Evolutionary conservation across 2,329 filamentous ascomycete species (phyloP), one percentile per base, ranked within the genome.

Genomic region (Colletotrichum lentis): DNA sequence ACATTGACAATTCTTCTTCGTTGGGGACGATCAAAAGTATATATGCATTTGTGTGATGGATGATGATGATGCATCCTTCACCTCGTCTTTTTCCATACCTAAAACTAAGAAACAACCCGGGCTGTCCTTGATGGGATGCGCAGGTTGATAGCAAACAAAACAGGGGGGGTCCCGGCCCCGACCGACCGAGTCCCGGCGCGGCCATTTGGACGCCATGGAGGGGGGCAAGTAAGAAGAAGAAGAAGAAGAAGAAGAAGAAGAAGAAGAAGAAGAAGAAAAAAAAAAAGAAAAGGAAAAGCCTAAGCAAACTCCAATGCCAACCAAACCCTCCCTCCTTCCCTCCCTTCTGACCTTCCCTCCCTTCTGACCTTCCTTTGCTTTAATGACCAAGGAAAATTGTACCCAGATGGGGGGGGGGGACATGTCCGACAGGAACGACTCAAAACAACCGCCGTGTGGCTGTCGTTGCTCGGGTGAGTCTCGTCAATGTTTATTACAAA

Each of bases 301-400:
- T 7, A 59, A 50, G 57, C 57, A 66, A 54, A 55, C 57, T 49
- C 63, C 57, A 3, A 4, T 58, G 49, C 49, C 27, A 20, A 31
- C 27, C 24, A 24, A 24, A 24, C 24, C 24, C 24, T n/a, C n/a
- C n/a, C n/a, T n/a, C n/a, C n/a, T 35, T 12, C 47, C 27, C 27
- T 31, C 27, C 27, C 7, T 31, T 31, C 49, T 44, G 31, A 22
- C 39, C 16, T 35, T 12, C 47, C 27, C 27, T 31, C 27, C 27
- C 7, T 31, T 31, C 49, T 44, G 31, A 22, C 39, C 16, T 43
- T 12, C 55, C 63, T 24, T 54, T 52, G 24, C 49, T 54, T 61
- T 22, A 22, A 62, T 62, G 18, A 66, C 56, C 47, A 54, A 62
- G 39, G 41, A 27, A 66, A 24, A 18, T 20, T 37, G 5, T 41